phyloP scores from a whole-genome alignment of 768 basidiomycete species.

The Lentinus brumalis region DNA sequence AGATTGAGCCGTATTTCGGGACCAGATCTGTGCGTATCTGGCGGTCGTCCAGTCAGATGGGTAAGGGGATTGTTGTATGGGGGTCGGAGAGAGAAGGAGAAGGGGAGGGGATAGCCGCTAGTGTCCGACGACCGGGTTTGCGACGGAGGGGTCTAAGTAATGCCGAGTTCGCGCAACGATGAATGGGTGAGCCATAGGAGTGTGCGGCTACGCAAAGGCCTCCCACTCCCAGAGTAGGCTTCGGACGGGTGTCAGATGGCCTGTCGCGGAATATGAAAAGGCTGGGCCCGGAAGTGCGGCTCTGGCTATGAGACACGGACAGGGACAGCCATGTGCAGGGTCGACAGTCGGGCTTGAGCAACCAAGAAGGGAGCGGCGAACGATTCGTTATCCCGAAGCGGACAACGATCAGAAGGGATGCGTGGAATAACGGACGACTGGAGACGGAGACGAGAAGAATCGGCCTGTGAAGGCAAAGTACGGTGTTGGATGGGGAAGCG shows the following conservation, averaged over 20 bases:
- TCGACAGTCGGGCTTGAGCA: neutral
- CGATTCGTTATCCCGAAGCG: neutral
- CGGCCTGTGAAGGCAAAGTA: neutral
- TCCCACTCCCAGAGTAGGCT: neutral
- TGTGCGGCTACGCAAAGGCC: neutral
- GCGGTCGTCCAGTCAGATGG: neutral
- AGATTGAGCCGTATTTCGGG: neutral
- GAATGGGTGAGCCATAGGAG: neutral
- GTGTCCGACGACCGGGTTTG: neutral
- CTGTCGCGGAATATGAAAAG: neutral
- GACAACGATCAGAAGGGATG: constrained; percentile 5
- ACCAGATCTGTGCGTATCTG: neutral
- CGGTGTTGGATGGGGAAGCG: constrained; percentile 4
- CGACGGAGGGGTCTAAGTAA: neutral
- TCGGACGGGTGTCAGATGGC: constrained; percentile 3
- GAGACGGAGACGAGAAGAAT: constrained; percentile 1
- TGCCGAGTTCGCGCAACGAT: neutral
- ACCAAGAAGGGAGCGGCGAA: neutral
- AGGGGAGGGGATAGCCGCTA: neutral
- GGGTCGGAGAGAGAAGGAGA: neutral
- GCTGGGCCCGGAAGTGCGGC: neutral
- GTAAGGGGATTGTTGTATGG: neutral
- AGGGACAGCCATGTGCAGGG: neutral
- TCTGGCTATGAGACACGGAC: neutral
- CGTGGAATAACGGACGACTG: constrained; percentile 5